Base-by-base conservation (phyloP, 2,329 filamentous ascomycete genomes). In the Triangularia verruculosa region DNA sequence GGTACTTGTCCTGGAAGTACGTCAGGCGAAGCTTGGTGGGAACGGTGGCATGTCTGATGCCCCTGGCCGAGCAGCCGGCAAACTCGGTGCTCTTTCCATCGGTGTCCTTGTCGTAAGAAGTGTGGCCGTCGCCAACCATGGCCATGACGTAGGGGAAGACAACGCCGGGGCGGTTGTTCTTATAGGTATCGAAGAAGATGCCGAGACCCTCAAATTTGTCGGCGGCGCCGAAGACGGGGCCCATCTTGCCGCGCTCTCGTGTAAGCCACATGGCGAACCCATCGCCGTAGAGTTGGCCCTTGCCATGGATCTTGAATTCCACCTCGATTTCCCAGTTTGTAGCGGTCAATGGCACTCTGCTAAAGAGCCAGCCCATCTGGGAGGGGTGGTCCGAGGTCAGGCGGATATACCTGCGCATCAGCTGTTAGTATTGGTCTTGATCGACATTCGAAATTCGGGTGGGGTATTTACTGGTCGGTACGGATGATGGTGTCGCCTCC, bases 261-360 rank as follows among this genome's bases (percentile, higher is more conserved):
- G 94, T 98, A 73, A 99, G 85, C 95, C 95, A 99, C 86, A 99
- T 90, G 68, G 95, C 95, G 78, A 99, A 92, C 68, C 95, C 95
- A 78, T 99, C 95, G 71, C 95, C 95, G 74, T 96, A 96, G 43
- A 99, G 86, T 76, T 91, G 91, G 72, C 93, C 91, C 72, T 90
- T 86, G 72, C 95, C 95, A 67, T 92, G 88, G 74, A 99, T 92
- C 79, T 92, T 92, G 82, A 98, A 98, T 75, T 98, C 95, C 68
- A 98, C 85, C 78, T 96, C 91, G 69, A 99, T 90, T 85, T 98
- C 92, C 95, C 95, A 99, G 80, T 99, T 99, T 51, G 94, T 99
- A 54, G 95, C 95, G 9, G 95, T 99, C 72, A 99, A 80, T 27
- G 95, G 95, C 57, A 98, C 92, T 65, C 93, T 86, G 57, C 93